phyloP scores from a whole-genome alignment of 2,329 filamentous ascomycete genomes.

The Coleophoma cylindrospora region DNA sequence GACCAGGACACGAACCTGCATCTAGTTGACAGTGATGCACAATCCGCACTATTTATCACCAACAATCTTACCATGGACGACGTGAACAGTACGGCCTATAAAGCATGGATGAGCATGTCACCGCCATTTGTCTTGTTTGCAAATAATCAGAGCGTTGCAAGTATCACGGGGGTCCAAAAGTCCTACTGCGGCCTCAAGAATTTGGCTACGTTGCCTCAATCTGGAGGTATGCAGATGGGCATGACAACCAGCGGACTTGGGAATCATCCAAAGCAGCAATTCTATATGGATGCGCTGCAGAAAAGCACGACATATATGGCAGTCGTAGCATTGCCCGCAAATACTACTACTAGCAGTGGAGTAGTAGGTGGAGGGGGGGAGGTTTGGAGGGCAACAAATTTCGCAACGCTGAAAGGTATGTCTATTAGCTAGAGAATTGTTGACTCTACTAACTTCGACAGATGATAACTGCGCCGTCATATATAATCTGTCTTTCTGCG shows the following conservation, averaged over 20 bases:
- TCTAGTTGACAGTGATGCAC: constrained; percentile 81
- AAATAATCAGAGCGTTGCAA: constrained; percentile 52
- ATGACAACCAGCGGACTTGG: constrained; percentile 67
- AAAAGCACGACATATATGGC: constrained; percentile 66
- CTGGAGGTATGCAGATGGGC: constrained; percentile 45
- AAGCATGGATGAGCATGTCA: constrained; percentile 48
- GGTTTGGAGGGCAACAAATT: constrained; percentile 68
- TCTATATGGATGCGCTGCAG: constrained; percentile 75
- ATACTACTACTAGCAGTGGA: constrained; percentile 47
- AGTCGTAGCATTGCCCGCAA: constrained; percentile 60
- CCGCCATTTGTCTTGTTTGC: constrained; percentile 77
- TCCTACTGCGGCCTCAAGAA: constrained; percentile 79
- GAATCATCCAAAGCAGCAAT: constrained; percentile 76
- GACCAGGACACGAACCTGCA: constrained; percentile 43
- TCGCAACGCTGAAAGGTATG: constrained; percentile 73
- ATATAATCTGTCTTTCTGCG: constrained; percentile 83
- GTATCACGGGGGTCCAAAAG: constrained; percentile 64
- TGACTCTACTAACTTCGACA: constrained; percentile 22
- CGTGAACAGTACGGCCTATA: constrained; percentile 39
- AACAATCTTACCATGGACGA: constrained; percentile 58
- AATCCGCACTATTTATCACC: constrained; percentile 74
- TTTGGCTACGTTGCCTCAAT: constrained; percentile 57
- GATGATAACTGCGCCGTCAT: constrained; percentile 82
- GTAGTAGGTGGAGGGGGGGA: constrained; percentile 67
- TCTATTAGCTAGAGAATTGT: constrained; percentile 1